phyloP scores from a whole-genome alignment of 169 alveolate genomes.

The Eimeria acervulina region DNA sequence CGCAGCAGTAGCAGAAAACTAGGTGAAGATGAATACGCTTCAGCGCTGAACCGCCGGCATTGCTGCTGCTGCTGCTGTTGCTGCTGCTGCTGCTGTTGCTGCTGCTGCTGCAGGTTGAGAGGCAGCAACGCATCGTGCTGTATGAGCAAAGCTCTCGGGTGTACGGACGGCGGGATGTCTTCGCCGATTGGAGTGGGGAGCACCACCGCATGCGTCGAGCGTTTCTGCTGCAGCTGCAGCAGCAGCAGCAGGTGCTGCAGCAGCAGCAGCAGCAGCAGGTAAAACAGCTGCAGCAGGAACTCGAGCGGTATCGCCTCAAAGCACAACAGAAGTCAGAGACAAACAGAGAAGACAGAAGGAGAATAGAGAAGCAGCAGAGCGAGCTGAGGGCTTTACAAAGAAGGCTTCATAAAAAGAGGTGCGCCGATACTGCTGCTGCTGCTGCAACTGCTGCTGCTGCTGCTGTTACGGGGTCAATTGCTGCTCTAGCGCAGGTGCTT shows the following conservation, averaged over 20 bases:
- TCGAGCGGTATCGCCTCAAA: background rate
- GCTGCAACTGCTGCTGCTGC: background rate
- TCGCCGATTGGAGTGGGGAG: conserved; percentile 74
- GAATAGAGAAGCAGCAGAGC: conserved; percentile 47
- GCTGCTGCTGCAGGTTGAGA: conserved; percentile 57
- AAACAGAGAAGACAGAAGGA: background rate
- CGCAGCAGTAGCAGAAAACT: background rate
- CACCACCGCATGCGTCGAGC: conserved; percentile 80
- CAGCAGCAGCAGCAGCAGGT: conserved; percentile 74
- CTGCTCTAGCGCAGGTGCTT: background rate
- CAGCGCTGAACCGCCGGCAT: background rate
- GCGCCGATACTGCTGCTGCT: conserved; percentile 23
- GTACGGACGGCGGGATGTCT: conserved; percentile 66
- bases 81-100: conserved; percentile 13
- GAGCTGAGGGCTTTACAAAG: conserved; percentile 40
- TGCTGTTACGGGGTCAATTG: background rate
- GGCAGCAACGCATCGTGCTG: conserved; percentile 67
- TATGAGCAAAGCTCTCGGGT: conserved; percentile 28
- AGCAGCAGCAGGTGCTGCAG: conserved; percentile 77
- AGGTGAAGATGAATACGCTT: background rate
- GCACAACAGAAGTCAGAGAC: conserved; percentile 14
- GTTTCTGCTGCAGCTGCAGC: conserved; percentile 78
- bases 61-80: background rate
- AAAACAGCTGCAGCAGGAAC: conserved; percentile 67
- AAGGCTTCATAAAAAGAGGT: conserved; percentile 21